Percentiles rank a stretch among this genome's conserved stretches.
Conservation (phyloP, 768 basidiomycete genomes). For the Lyophyllum decastes region DNA sequence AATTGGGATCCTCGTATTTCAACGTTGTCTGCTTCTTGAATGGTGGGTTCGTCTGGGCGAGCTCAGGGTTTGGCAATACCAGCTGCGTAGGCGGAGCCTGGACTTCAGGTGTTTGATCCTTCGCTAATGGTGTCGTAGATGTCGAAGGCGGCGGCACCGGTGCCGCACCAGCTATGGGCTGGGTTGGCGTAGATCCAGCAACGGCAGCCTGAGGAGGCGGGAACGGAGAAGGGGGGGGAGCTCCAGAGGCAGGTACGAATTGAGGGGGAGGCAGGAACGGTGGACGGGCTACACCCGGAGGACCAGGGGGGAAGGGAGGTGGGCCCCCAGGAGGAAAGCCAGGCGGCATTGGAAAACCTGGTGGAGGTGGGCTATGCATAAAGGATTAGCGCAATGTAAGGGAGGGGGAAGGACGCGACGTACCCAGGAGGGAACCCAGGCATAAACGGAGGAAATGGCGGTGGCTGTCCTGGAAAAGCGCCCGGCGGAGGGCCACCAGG, state of each 20-base stretch:
- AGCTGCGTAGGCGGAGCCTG: slow-evolving; percentile 30
- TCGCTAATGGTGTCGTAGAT: not conserved
- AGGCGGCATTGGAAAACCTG: slow-evolving; percentile 56
- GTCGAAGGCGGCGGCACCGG: slow-evolving; percentile 18
- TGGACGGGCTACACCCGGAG: slow-evolving; percentile 10
- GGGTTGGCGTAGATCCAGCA: slow-evolving; percentile 16
- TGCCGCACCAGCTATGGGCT: not conserved
- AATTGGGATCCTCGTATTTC: slow-evolving; percentile 77
- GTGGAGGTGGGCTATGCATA: slow-evolving; percentile 44
- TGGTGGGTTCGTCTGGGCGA: slow-evolving; percentile 66
- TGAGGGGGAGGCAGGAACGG: slow-evolving; percentile 36
- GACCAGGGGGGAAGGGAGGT: slow-evolving; percentile 24
- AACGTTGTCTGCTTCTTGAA: slow-evolving; percentile 78
- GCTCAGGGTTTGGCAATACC: slow-evolving; percentile 55
- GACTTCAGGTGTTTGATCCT: slow-evolving; percentile 10
- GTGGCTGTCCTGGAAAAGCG: slow-evolving; percentile 42
- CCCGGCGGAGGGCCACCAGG: slow-evolving; percentile 43
- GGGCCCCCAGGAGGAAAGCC: slow-evolving; percentile 38
- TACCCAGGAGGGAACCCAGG: slow-evolving; percentile 61
- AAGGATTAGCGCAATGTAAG: slow-evolving; percentile 14
- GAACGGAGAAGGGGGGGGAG: slow-evolving; percentile 2
- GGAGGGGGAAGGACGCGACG: slow-evolving; percentile 21
- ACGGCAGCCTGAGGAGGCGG: slow-evolving; percentile 17
- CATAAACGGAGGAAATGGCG: slow-evolving; percentile 58
- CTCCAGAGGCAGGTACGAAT: slow-evolving; percentile 24